A percentile compares a stretch with the other conserved stretches of the same genome.
These are phyloP conservation scores for Phaeolepiota aurea DNA, from an alignment of 768 basidiomycete genomes.

Conservation along the genomic window DNA sequence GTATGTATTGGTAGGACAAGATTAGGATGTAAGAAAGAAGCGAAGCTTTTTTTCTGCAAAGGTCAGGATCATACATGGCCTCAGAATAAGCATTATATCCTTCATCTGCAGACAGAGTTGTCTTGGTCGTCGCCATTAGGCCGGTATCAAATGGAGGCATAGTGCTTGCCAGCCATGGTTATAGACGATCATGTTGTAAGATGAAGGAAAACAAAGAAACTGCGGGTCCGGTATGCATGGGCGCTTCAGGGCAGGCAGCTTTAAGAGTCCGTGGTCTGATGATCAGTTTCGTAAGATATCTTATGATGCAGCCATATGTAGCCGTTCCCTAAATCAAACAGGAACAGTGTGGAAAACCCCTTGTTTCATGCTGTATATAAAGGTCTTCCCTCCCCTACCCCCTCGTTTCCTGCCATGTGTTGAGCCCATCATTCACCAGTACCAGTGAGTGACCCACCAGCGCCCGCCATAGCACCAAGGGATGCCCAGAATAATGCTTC, in stretches of 20 bases:
- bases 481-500: no score
- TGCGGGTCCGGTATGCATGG: conserved; percentile 14
- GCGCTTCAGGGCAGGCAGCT: conserved; percentile 28
- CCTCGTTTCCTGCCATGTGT: no score
- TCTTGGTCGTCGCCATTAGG: conserved; percentile 84
- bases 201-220: conserved; percentile 18
- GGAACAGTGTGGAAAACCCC: not conserved
- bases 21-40: conserved; percentile 41
- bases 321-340: no score
- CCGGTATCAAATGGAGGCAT: conserved; percentile 32
- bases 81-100: conserved; percentile 63
- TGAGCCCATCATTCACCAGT: no score
- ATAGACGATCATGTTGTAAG: conserved; percentile 52
- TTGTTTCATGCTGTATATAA: no score
- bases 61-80: conserved; percentile 1
- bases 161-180: conserved; percentile 59
- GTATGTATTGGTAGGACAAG: not conserved
- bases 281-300: not conserved
- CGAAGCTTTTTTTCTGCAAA: conserved; percentile 33
- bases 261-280: not conserved
- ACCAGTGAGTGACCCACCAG: no score
- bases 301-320: no score
- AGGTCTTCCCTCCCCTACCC: no score
- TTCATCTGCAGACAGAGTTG: conserved; percentile 30
- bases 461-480: no score